Percentiles rank a stretch among this genome's conserved stretches.
These are phyloP conservation scores for Thalassiosira profunda DNA, from an alignment of 108 stramenopile genomes.

Conservation along the genomic window DNA sequence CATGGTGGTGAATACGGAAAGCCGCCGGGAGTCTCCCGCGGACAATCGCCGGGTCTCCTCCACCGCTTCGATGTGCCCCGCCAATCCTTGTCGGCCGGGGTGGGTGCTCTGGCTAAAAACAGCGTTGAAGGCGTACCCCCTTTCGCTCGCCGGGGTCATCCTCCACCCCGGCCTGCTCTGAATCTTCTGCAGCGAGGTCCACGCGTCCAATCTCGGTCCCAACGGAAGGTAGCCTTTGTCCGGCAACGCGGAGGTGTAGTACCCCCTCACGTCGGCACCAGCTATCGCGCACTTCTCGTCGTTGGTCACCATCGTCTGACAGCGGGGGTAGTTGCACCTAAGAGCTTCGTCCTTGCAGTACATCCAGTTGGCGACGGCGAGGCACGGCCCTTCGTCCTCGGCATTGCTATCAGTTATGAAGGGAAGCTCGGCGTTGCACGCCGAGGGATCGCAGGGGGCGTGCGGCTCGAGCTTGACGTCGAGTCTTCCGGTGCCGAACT, in stretches of 20 bases:
- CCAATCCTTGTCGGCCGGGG: constrained; percentile 9
- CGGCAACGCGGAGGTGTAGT: constrained; percentile 4
- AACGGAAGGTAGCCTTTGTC: constrained; percentile 23
- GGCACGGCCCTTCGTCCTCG: neutral
- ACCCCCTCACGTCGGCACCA: constrained; percentile 29
- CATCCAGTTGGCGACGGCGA: neutral
- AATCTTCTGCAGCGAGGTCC: constrained; percentile 11
- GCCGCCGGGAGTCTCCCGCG: neutral
- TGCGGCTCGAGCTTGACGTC: neutral
- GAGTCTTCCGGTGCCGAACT: constrained; percentile 14
- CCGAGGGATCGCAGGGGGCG: neutral
- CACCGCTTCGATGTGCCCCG: constrained; percentile 5
- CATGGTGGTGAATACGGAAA: constrained; percentile 19
- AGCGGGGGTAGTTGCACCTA: neutral
- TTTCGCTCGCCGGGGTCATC: constrained; percentile 10
- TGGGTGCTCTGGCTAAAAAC: constrained; percentile 34
- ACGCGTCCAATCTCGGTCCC: constrained; percentile 32
- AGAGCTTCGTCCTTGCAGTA: neutral
- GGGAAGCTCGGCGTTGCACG: neutral
- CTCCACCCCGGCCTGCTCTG: neutral
- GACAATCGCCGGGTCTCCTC: too few relatives aligned
- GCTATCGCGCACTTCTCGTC: constrained; percentile 37
- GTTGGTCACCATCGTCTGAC: constrained; percentile 30
- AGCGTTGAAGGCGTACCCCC: constrained; percentile 31
- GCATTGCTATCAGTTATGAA: too few relatives aligned